These are phyloP conservation scores for Juncus inflexus DNA, from an alignment of 176 grass and related monocot genomes.

Conservation along the genomic window DNA sequence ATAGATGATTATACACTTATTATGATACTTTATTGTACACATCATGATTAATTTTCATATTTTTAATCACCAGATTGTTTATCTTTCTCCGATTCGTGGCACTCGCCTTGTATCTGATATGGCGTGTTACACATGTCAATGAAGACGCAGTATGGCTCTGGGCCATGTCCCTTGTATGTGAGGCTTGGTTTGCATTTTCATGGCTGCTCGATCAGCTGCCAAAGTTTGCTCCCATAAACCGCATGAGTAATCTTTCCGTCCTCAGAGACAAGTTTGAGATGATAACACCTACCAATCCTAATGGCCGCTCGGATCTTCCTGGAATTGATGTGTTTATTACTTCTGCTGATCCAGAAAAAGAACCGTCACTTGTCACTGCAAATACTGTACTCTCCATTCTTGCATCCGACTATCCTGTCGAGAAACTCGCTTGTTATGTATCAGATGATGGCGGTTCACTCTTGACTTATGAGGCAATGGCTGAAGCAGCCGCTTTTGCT, in stretches of 20 bases:
- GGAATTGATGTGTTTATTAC: slow-evolving; percentile 84
- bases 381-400: slow-evolving; percentile 96
- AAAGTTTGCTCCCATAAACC: slow-evolving; percentile 83
- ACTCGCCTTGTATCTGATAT: slow-evolving; percentile 65
- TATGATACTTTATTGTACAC: too few species aligned
- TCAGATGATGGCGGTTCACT: slow-evolving; percentile 83
- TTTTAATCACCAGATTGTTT: slow-evolving; percentile 44
- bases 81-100: slow-evolving; percentile 61
- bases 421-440: slow-evolving; percentile 73
- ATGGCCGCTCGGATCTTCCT: slow-evolving; percentile 51
- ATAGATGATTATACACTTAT: too few species aligned
- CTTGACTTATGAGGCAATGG: slow-evolving; percentile 85
- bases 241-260: slow-evolving; percentile 50
- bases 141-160: slow-evolving; percentile 89
- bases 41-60: neutral
- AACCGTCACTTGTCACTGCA: slow-evolving; percentile 72
- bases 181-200: slow-evolving; percentile 89
- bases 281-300: slow-evolving; percentile 31
- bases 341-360: slow-evolving; percentile 80
- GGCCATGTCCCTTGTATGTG: slow-evolving; percentile 79
- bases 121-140: slow-evolving; percentile 73
- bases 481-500: slow-evolving; percentile 71
- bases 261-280: slow-evolving; percentile 66
- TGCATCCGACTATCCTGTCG: slow-evolving; percentile 73
- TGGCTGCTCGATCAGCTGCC: slow-evolving; percentile 91